phyloP scores from a whole-genome alignment of 441 rosid species.

The Croton setiger region DNA sequence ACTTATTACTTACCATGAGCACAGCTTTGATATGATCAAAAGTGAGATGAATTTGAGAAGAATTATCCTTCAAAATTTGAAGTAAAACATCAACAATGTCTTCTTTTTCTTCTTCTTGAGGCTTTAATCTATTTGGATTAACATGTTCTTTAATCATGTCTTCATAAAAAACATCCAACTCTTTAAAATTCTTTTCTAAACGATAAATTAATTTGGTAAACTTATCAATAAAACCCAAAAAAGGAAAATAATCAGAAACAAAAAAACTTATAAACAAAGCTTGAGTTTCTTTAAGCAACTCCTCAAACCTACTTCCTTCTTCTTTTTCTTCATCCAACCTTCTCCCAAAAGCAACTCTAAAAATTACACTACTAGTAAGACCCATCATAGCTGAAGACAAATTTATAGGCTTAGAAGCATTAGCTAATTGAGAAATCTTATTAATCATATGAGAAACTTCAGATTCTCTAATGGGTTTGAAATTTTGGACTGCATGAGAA shows the following conservation, averaged over 20 bases:
- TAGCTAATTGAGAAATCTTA: not conserved
- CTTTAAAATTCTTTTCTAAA: conserved; percentile 23
- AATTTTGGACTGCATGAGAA: conserved; percentile 17
- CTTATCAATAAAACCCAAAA: conserved; percentile 22
- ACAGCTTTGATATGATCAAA: conserved; percentile 27
- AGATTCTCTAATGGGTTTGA: conserved; percentile 22
- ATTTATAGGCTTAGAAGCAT: conserved; percentile 13
- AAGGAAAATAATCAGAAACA: conserved; percentile 28
- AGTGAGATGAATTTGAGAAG: conserved; percentile 12
- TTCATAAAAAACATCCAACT: conserved; percentile 26
- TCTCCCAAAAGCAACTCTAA: conserved; percentile 26
- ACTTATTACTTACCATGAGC: no score
- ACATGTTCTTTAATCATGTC: conserved; percentile 25
- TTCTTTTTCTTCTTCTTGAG: conserved; percentile 21
- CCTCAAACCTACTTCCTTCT: conserved; percentile 22
- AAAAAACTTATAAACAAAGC: conserved; percentile 16
- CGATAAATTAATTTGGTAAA: conserved; percentile 9
- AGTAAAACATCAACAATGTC: conserved; percentile 26
- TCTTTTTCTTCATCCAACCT: conserved; percentile 18
- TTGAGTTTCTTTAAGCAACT: conserved; percentile 18
- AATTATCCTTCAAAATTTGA: conserved; percentile 4
- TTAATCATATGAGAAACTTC: conserved; percentile 17
- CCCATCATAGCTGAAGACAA: conserved; percentile 18
- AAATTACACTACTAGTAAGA: conserved; percentile 7
- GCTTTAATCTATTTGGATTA: conserved; percentile 5